A percentile compares a stretch with the other conserved stretches of the same genome.
phyloP scores from a whole-genome alignment of 768 basidiomycete genomes.

The Russula sp. region DNA sequence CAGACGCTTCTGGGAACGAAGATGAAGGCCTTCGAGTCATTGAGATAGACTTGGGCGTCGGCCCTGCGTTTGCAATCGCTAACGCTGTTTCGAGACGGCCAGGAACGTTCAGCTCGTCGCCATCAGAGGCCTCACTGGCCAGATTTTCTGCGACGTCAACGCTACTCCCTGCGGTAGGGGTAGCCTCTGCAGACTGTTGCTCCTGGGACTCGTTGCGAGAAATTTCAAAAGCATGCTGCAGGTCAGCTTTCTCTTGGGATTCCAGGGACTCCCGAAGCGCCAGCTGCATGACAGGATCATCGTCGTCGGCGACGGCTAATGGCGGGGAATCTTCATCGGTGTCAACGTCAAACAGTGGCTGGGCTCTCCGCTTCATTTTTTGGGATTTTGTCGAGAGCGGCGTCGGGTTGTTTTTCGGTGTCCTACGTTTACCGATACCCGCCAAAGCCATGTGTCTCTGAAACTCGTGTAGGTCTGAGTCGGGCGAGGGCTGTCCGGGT shows the following conservation, averaged over 20 bases:
- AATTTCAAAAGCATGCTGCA: slow-evolving; percentile 27
- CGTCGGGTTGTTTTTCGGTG: slow-evolving; percentile 33
- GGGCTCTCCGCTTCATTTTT: slow-evolving; percentile 32
- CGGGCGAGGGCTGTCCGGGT: slow-evolving; percentile 29
- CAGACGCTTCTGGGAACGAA: slow-evolving; percentile 20
- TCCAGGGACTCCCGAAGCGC: slow-evolving; percentile 60
- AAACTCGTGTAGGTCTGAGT: slow-evolving; percentile 58
- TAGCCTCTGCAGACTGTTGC: slow-evolving; percentile 13
- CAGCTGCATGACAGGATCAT: slow-evolving; percentile 50
- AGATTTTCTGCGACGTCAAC: slow-evolving; percentile 3
- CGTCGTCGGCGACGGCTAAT: slow-evolving; percentile 34
- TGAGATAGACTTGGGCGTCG: slow-evolving; percentile 25
- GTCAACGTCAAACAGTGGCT: slow-evolving; percentile 48
- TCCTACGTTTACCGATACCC: slow-evolving; percentile 46
- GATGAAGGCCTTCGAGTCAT: slow-evolving; percentile 2
- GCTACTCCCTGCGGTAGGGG: slow-evolving; percentile 1
- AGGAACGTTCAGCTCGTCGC: slow-evolving; percentile 45
- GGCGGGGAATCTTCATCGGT: slow-evolving; percentile 36
- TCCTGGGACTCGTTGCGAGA: slow-evolving; percentile 21
- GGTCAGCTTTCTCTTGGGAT: slow-evolving; percentile 26
- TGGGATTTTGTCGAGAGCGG: slow-evolving; percentile 29
- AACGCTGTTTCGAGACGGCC: slow-evolving; percentile 59
- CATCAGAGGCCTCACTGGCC: slow-evolving; percentile 24
- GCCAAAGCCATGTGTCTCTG: slow-evolving; percentile 54
- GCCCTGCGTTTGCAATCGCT: slow-evolving; percentile 55